Evolutionary conservation across 164 flowering plant species (phyloP).

Genomic region (Tetrastigma voinierianum): DNA sequence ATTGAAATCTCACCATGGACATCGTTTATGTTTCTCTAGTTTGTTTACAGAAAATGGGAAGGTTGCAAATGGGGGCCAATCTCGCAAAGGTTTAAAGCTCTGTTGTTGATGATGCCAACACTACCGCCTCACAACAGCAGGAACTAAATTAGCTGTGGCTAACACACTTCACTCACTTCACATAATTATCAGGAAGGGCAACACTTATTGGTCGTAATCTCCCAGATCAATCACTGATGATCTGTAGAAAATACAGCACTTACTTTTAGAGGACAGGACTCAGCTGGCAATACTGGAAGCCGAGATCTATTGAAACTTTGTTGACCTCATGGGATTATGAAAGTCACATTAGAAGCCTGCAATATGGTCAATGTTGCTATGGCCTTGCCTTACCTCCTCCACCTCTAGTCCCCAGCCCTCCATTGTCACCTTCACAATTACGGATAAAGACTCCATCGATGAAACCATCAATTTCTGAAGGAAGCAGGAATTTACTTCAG

Average conservation of each 20-base stretch:
- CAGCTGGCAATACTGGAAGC: conserved; percentile 12
- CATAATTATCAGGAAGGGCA: conserved; percentile 7
- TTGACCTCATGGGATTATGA: conserved; percentile 60
- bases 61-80: conserved; percentile 9
- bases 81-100: background rate
- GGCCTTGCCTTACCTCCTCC: conserved; percentile 24
- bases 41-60: conserved; percentile 25
- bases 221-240: conserved; percentile 1
- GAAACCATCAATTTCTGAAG: conserved; percentile 12
- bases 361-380: conserved; percentile 36
- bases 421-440: conserved; percentile 15
- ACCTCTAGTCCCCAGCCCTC: conserved; percentile 17
- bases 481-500: conserved; percentile 6
- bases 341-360: conserved; percentile 37
- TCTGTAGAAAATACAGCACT: conserved; percentile 13
- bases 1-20: conserved; percentile 17
- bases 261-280: conserved; percentile 16
- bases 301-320: conserved; percentile 25
- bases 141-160: background rate
- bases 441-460: conserved; percentile 16
- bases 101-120: conserved; percentile 3
- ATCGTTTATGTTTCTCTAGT: conserved; percentile 16
- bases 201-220: background rate
- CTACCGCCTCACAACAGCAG: background rate
- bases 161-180: background rate